Conservation (phyloP, 805 yeast species). For the Cyberlindnera saturnus region DNA sequence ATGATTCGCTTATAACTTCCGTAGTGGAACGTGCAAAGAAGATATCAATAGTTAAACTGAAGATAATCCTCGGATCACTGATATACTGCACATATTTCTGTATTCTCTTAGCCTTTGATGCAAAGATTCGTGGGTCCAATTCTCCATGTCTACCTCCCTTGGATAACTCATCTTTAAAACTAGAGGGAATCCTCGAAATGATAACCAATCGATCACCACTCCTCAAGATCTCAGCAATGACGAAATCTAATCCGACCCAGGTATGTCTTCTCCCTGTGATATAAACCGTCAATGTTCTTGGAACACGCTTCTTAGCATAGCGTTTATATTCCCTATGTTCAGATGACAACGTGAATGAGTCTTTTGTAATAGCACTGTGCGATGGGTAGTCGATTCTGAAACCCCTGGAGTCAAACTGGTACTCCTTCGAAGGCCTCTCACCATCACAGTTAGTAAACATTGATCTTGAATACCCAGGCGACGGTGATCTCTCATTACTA, state of each 20-base stretch:
- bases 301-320: not conserved
- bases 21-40: constrained; percentile 49
- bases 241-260: constrained; percentile 80
- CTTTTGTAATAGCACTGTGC: constrained; percentile 7
- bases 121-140: not conserved
- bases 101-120: constrained; percentile 1
- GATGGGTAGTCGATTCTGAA: constrained; percentile 21
- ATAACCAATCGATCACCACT: constrained; percentile 65
- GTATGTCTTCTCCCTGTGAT: constrained; percentile 69
- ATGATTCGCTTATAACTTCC: constrained; percentile 51
- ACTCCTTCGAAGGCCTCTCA: not conserved
- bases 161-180: constrained; percentile 2
- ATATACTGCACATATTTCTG: constrained; percentile 35
- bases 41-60: constrained; percentile 53
- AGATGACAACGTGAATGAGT: constrained; percentile 10
- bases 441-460: not conserved
- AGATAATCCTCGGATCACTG: constrained; percentile 24
- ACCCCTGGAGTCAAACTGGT: constrained; percentile 7
- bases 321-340: not conserved
- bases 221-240: constrained; percentile 45
- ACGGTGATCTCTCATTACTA: constrained; percentile 3
- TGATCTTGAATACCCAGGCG: not conserved
- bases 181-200: constrained; percentile 41
- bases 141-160: constrained; percentile 1
- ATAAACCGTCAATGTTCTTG: constrained; percentile 53